Conservation (phyloP, 192 early-diverging fungal genomes). For the Linnemannia zychae region DNA sequence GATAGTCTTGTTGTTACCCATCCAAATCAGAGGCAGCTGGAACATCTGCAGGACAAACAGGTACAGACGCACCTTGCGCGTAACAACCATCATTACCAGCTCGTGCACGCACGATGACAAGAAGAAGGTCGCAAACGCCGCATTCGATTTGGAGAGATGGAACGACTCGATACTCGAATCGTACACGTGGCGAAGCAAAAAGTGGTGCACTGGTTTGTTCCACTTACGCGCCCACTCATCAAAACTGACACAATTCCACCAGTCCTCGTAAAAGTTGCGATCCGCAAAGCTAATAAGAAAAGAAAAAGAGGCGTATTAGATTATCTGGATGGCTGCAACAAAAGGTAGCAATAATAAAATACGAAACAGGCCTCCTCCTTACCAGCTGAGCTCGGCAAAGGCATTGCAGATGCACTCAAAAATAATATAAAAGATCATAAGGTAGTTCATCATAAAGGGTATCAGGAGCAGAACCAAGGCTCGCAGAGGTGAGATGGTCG, state of each 20-base stretch:
- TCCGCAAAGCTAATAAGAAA: constrained; percentile 80
- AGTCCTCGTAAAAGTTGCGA: constrained; percentile 98
- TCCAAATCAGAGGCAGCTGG: constrained; percentile 90
- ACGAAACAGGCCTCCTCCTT: constrained; percentile 8
- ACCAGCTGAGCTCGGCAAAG: constrained; percentile 93
- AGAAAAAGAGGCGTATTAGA: background rate
- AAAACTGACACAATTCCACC: constrained; percentile 93
- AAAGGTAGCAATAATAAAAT: constrained; percentile 1
- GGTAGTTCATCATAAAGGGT: constrained; percentile 93
- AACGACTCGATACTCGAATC: constrained; percentile 81
- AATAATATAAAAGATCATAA: constrained; percentile 94
- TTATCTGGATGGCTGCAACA: background rate
- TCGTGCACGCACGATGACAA: constrained; percentile 85
- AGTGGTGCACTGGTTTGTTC: constrained; percentile 97
- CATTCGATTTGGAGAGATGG: constrained; percentile 76
- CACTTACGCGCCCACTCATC: constrained; percentile 97
- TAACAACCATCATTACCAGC: constrained; percentile 81
- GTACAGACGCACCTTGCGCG: constrained; percentile 77
- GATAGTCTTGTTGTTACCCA: constrained; percentile 71
- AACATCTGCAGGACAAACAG: constrained; percentile 89
- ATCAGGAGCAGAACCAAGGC: constrained; percentile 81
- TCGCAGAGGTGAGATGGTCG: constrained; percentile 65
- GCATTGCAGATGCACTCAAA: constrained; percentile 98
- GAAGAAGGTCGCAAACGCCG: constrained; percentile 86
- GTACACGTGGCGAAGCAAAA: constrained; percentile 92